Evolutionary conservation across 2,329 filamentous ascomycete species (phyloP).

Genomic region (Cladosporium halotolerans): DNA sequence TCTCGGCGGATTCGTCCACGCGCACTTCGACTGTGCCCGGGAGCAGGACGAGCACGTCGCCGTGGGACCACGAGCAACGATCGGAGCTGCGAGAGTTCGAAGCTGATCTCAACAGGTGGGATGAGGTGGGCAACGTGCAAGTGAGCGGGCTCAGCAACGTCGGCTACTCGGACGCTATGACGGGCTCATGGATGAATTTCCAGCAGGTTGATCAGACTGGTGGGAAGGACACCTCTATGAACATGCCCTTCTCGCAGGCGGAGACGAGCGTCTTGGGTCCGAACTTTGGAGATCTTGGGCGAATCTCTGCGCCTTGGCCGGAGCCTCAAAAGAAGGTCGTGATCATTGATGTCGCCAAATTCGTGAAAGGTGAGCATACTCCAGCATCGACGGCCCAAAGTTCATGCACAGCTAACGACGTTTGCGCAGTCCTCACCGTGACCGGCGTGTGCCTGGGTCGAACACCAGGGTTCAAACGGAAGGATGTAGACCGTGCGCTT

Average conservation of each 20-base stretch:
- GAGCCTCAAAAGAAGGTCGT: slow-evolving; percentile 29
- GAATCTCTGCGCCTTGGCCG: not conserved
- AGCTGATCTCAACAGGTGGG: not conserved
- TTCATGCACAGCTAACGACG: not conserved
- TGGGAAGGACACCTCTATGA: not conserved
- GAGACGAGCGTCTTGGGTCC: not conserved
- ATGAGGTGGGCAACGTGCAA: slow-evolving; percentile 5
- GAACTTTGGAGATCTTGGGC: not conserved
- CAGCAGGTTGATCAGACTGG: not conserved
- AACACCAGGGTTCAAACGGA: slow-evolving; percentile 38
- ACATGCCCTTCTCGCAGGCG: not conserved
- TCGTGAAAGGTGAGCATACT: slow-evolving; percentile 37
- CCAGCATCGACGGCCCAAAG: no score
- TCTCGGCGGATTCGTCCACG: not conserved
- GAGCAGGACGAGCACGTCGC: not conserved
- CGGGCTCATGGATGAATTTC: slow-evolving; percentile 25
- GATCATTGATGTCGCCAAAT: slow-evolving; percentile 38
- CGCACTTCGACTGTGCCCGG: slow-evolving; percentile 3
- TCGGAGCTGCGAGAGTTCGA: not conserved
- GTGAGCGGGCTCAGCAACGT: slow-evolving; percentile 14
- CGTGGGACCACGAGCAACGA: slow-evolving; percentile 12
- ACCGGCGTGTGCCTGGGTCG: slow-evolving; percentile 39
- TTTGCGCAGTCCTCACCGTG: slow-evolving; percentile 25
- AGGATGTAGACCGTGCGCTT: slow-evolving; percentile 39
- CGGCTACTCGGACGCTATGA: slow-evolving; percentile 19